Conservation (phyloP, 1,284 basidiomycete genomes). For the Irpex lacteus region DNA sequence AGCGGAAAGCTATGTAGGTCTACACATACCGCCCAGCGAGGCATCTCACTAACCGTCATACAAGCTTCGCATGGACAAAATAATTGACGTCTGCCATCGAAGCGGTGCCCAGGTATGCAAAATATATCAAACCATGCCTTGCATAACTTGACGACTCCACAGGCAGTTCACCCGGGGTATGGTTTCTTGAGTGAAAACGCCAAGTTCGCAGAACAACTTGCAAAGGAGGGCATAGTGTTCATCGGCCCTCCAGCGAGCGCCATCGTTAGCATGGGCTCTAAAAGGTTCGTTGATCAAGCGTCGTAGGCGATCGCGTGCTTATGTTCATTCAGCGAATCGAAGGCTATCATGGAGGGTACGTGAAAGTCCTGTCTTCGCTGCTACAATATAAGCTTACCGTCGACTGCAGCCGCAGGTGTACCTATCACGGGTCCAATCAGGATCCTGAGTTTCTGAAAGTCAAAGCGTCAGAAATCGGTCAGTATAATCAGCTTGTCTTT, state of each 20-base stretch:
- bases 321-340: conserved; percentile 59
- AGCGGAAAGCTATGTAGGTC: conserved; percentile 81
- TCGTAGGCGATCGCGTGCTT: background rate
- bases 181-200: conserved; percentile 95
- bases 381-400: background rate
- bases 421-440: conserved; percentile 86
- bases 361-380: conserved; percentile 1
- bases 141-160: background rate
- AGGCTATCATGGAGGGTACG: conserved; percentile 75
- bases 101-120: conserved; percentile 80
- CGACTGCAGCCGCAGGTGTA: conserved; percentile 70
- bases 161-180: conserved; percentile 84
- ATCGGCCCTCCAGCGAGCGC: conserved; percentile 94
- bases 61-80: conserved; percentile 85
- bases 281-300: conserved; percentile 51
- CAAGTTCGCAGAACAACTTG: conserved; percentile 81
- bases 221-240: conserved; percentile 89
- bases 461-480: conserved; percentile 75
- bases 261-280: conserved; percentile 92
- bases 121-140: background rate
- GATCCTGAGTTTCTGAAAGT: conserved; percentile 58
- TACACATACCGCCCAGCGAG: background rate
- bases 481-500: conserved; percentile 9
- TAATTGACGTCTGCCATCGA: conserved; percentile 75
- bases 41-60: background rate